Conservation (phyloP, 2,329 filamentous ascomycete species). For the Paracoccidioides brasiliensis region DNA sequence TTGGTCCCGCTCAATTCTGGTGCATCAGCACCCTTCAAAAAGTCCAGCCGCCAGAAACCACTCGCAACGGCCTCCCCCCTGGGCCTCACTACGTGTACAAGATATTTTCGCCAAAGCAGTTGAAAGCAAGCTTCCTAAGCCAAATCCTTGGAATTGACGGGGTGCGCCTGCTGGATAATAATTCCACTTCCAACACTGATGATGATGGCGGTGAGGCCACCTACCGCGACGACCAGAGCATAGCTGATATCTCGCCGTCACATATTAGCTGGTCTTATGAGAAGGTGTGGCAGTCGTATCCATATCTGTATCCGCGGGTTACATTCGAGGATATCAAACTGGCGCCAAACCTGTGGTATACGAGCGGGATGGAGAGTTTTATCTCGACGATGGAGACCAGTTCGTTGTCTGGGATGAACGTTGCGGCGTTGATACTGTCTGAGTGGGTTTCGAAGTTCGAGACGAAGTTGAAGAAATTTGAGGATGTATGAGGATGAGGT, state of each 20-base stretch:
- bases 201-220: slow-evolving; percentile 11
- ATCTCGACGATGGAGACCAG: slow-evolving; percentile 98
- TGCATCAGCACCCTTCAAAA: slow-evolving; percentile 63
- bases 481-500: too few species aligned
- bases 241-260: slow-evolving; percentile 23
- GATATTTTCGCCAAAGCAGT: slow-evolving; percentile 46
- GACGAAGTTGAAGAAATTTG: slow-evolving; percentile 10
- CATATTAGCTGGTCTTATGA: slow-evolving; percentile 64
- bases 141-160: slow-evolving; percentile 35
- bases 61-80: slow-evolving; percentile 6
- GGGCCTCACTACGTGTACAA: slow-evolving; percentile 49
- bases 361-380: slow-evolving; percentile 69
- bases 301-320: slow-evolving; percentile 66
- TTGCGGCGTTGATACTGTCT: slow-evolving; percentile 43
- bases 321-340: slow-evolving; percentile 74
- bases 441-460: slow-evolving; percentile 15
- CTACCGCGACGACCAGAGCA: slow-evolving; percentile 10
- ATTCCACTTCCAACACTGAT: background rate
- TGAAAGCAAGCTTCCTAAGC: slow-evolving; percentile 36
- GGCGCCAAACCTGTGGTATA: slow-evolving; percentile 42
- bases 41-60: slow-evolving; percentile 43
- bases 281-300: slow-evolving; percentile 73
- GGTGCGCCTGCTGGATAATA: slow-evolving; percentile 12
- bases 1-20: slow-evolving; percentile 68
- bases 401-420: slow-evolving; percentile 65